Base-by-base conservation (phyloP, 2,329 filamentous ascomycete species). In the Domatiomyces globalis region DNA sequence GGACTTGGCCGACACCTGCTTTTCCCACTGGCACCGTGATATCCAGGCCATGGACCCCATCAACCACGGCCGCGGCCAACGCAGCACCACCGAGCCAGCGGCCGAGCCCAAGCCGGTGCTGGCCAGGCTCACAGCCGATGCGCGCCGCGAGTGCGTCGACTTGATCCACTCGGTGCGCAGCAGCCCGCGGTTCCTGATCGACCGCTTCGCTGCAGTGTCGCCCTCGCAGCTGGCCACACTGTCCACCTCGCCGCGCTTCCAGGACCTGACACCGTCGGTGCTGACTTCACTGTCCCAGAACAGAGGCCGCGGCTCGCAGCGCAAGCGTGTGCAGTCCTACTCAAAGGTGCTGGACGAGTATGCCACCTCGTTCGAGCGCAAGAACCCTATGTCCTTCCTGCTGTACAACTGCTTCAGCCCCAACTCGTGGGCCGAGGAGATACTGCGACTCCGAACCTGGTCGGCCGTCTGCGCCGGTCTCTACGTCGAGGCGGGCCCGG, bases 341-440 rank as follows among this genome's bases (percentile, higher is more conserved):
- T 66, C 70, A 57, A 72, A 77, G 56, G 81, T 75, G 57, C 81
- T 86, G 54, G 83, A 94, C 61, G 87, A 94, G 66, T 82, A 86
- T 62, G 79, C 92, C 56, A 73, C 94, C 61, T 89, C 86, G 49
- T 94, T 95, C 65, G 87, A 95, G 68, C 78, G 89, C 61, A 85
- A 89, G 63, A 87, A 94, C 65, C 84, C 88, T 8, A 73, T 95
- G 48, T 88, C 87, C 55, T 83, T 85, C 52, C 76, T 95, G 58
- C 79, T 95, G 55, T 85, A 92, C 69, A 90, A 87, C 59, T 84
- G 87, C 65, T 95, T 94, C 74, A 86, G 87, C 67, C 85, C 85
- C 25, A 84, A 85, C 47, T 83, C 89, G 67, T 87, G 85, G 59
- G 78, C 80, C 43, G 89, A 95, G 69, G 85, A 92, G 66, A 77